A percentile compares a stretch with the other conserved stretches of the same genome.
Evolutionary conservation across 2,329 filamentous ascomycete species (phyloP).

Genomic region (Exophiala sp.): DNA sequence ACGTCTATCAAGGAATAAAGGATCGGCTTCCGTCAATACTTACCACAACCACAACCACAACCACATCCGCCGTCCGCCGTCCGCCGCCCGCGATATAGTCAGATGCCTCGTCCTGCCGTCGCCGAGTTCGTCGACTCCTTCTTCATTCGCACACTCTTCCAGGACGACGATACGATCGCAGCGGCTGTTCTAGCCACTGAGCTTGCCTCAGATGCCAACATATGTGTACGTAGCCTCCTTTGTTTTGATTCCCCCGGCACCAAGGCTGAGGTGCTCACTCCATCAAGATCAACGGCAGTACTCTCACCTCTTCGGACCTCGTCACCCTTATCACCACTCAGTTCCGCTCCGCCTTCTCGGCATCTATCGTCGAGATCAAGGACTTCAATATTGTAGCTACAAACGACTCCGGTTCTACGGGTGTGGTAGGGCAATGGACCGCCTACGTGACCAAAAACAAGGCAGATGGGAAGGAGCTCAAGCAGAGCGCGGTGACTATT

Average conservation of each 20-base stretch:
- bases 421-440: conserved; percentile 12
- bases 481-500: conserved; percentile 13
- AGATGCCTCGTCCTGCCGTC: conserved; percentile 8
- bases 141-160: conserved; percentile 9
- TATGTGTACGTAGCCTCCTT: conserved; percentile 1
- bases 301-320: conserved; percentile 1
- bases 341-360: conserved; percentile 3
- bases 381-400: conserved; percentile 11
- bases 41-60: neutral
- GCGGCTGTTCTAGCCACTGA: conserved; percentile 7
- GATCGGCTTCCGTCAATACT: neutral
- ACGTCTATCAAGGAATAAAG: neutral
- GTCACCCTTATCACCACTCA: conserved; percentile 5
- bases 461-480: conserved; percentile 8
- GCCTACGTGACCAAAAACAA: conserved; percentile 9
- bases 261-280: conserved; percentile 1
- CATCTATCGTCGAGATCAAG: conserved; percentile 11
- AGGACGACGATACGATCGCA: conserved; percentile 5
- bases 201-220: conserved; percentile 7
- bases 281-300: conserved; percentile 7
- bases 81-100: neutral
- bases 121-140: conserved; percentile 11
- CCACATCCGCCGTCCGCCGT: neutral
- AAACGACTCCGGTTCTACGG: conserved; percentile 7
- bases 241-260: neutral